phyloP scores from a whole-genome alignment of 257 asterid genomes.

The Rehmannia glutinosa region DNA sequence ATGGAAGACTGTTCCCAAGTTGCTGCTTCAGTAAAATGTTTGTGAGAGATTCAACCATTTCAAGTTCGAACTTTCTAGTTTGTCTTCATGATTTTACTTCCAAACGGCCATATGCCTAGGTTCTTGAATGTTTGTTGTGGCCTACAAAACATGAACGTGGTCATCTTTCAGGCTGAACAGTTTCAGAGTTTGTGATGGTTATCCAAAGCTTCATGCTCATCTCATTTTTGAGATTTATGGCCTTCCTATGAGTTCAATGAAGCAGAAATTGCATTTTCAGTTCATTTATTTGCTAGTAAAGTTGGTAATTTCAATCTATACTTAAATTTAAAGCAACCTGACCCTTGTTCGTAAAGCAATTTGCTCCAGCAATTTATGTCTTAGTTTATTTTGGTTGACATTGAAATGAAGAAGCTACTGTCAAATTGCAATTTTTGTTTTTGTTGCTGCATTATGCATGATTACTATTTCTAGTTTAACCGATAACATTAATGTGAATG shows the following conservation, averaged over 20 bases:
- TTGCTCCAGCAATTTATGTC: neutral
- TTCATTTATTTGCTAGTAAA: slow-evolving; percentile 4
- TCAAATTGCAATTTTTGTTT: neutral
- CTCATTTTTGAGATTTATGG: neutral
- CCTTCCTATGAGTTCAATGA: neutral
- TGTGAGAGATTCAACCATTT: neutral
- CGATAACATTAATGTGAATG: slow-evolving; percentile 16
- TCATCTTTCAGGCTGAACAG: neutral
- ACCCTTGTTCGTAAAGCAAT: neutral
- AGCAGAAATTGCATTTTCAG: neutral
- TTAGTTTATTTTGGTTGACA: slow-evolving; percentile 1
- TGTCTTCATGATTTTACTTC: neutral
- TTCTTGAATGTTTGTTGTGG: neutral
- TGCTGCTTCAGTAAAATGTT: neutral
- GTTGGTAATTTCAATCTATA: neutral
- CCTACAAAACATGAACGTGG: neutral
- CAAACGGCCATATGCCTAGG: neutral
- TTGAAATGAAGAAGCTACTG: slow-evolving; percentile 1
- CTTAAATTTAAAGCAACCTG: neutral
- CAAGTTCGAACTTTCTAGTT: neutral
- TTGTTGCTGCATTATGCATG: slow-evolving; percentile 17
- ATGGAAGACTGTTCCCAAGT: neutral
- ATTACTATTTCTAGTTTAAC: slow-evolving; percentile 4
- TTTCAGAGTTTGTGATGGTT: neutral
- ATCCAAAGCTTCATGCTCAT: neutral